phyloP scores from a whole-genome alignment of 139 green algal species.

The Coelastrella sp. region DNA sequence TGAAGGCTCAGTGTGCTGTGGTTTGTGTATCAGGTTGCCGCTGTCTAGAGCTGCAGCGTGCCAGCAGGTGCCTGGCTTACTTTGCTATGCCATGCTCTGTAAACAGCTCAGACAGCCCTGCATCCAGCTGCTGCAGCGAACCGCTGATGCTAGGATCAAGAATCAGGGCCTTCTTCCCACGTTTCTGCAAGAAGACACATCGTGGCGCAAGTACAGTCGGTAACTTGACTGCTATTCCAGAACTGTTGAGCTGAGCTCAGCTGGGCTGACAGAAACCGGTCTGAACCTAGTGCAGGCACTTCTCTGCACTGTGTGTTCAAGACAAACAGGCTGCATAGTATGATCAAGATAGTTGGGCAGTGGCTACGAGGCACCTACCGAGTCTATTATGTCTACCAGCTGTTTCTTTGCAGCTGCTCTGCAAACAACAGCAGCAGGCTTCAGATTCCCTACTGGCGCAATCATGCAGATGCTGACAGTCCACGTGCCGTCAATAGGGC shows the following conservation, averaged over 20 bases:
- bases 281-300: no score
- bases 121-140: conserved; percentile 83
- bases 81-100: conserved; percentile 91
- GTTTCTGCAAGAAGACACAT: conserved; percentile 59
- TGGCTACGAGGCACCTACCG: conserved; percentile 52
- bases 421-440: neutral
- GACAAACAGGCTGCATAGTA: no score
- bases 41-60: neutral
- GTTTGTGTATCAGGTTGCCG: no score
- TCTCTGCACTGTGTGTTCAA: no score
- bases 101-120: conserved; percentile 73
- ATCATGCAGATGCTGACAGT: no score
- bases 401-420: conserved; percentile 71
- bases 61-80: conserved; percentile 54
- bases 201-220: no score
- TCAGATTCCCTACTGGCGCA: no score
- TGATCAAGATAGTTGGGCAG: neutral
- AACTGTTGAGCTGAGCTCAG: no score
- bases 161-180: conserved; percentile 90
- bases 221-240: no score
- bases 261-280: no score
- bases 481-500: no score
- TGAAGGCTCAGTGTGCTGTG: no score
- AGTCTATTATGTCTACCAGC: conserved; percentile 80
- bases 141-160: conserved; percentile 84